These are phyloP conservation scores for Cordia subcordata DNA, from an alignment of 257 asterid genomes.

Conservation along the genomic window DNA sequence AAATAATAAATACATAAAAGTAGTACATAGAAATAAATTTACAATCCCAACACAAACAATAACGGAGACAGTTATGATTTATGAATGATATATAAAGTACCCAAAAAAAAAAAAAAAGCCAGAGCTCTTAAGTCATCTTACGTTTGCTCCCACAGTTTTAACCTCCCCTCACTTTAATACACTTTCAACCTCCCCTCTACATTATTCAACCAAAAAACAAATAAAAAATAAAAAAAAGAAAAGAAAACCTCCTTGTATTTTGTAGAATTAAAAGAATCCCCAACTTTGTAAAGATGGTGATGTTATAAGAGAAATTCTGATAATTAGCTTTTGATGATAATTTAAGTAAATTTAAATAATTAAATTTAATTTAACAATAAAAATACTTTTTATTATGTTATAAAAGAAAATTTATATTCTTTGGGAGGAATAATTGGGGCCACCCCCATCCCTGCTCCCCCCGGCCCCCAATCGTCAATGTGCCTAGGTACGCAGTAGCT, in stretches of 20 bases:
- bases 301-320: neutral
- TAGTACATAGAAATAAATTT: neutral
- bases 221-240: too few relatives aligned
- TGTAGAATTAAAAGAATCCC: too few relatives aligned
- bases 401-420: too few relatives aligned
- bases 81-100: constrained; percentile 45
- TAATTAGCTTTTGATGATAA: too few relatives aligned
- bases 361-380: too few relatives aligned
- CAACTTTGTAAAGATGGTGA: too few relatives aligned
- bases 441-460: neutral
- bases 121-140: constrained; percentile 28
- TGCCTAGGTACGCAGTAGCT: neutral
- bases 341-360: too few relatives aligned
- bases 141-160: constrained; percentile 25
- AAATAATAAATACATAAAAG: constrained; percentile 8
- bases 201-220: too few relatives aligned
- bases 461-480: constrained; percentile 2
- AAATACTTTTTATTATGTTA: too few relatives aligned
- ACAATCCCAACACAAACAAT: constrained; percentile 47
- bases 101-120: constrained; percentile 30
- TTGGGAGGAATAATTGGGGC: too few relatives aligned
- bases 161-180: constrained; percentile 21
- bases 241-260: too few relatives aligned
- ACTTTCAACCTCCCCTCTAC: constrained; percentile 8
- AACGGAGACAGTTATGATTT: constrained; percentile 36